Conservation (phyloP, 257 asterid species). For the Ehretia macrophylla region DNA sequence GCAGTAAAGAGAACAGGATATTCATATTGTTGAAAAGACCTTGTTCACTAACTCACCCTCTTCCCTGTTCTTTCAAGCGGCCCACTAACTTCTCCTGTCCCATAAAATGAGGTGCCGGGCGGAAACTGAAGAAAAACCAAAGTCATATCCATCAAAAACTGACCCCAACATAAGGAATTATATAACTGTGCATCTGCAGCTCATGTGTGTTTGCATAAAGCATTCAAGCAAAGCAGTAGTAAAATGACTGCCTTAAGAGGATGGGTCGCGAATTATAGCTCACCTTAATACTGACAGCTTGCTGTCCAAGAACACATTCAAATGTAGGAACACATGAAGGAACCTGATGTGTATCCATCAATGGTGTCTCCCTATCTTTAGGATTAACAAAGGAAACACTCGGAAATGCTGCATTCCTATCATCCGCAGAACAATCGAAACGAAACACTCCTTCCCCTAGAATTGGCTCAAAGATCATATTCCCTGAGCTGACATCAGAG, state of each 20-base stretch:
- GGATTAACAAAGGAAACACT: constrained; percentile 66
- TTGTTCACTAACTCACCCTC: constrained; percentile 46
- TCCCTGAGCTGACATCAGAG: constrained; percentile 39
- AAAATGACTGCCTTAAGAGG: too few relatives aligned
- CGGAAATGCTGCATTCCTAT: constrained; percentile 69
- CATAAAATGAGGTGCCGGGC: constrained; percentile 76
- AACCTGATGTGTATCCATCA: constrained; percentile 26
- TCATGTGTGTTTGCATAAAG: too few relatives aligned
- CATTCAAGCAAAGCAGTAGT: not conserved
- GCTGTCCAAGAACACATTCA: constrained; percentile 59
- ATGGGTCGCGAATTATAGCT: not conserved
- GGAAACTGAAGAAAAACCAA: constrained; percentile 58
- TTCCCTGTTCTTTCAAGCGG: constrained; percentile 89
- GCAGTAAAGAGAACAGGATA: too few relatives aligned
- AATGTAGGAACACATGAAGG: constrained; percentile 69
- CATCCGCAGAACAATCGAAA: constrained; percentile 82
- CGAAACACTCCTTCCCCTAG: constrained; percentile 88
- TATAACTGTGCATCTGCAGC: not conserved
- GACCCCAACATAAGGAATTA: not conserved
- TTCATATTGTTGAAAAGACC: not conserved
- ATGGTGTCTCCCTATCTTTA: constrained; percentile 66
- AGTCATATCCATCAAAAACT: constrained; percentile 16
- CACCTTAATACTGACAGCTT: constrained; percentile 71
- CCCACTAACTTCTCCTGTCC: constrained; percentile 95
- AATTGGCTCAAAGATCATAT: constrained; percentile 80